A percentile compares a stretch with the other conserved stretches of the same genome.
Conservation (phyloP, 805 yeast species). For the Nakazawaea anatomiae region DNA sequence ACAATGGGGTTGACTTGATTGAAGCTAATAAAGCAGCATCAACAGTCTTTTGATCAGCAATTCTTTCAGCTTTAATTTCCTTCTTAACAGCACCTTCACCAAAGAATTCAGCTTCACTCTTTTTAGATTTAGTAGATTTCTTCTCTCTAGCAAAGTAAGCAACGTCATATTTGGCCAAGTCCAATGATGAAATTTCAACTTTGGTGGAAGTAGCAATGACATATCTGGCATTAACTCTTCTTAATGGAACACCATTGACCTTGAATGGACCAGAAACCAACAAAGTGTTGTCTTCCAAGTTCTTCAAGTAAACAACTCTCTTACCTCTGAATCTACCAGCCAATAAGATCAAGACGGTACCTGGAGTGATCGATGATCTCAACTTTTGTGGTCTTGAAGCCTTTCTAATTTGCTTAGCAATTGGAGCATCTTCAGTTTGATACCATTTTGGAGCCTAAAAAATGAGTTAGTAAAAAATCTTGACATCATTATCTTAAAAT, state of each 20-base stretch:
- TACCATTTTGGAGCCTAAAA: constrained; percentile 77
- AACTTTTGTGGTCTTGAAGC: constrained; percentile 88
- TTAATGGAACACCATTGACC: constrained; percentile 98
- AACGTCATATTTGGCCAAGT: constrained; percentile 86
- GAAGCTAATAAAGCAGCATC: constrained; percentile 89
- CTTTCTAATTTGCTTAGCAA: constrained; percentile 80
- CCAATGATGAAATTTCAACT: constrained; percentile 73
- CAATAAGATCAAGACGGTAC: constrained; percentile 93
- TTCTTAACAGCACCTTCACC: constrained; percentile 71
- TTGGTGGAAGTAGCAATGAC: constrained; percentile 98
- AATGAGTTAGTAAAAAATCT: constrained; percentile 1
- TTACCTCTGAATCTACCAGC: constrained; percentile 99
- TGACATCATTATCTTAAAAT: too few species aligned
- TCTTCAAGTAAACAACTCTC: constrained; percentile 97
- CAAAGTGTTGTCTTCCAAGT: constrained; percentile 95
- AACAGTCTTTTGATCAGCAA: constrained; percentile 93
- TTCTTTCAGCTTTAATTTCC: constrained; percentile 88
- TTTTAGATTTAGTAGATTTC: constrained; percentile 67
- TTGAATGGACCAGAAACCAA: constrained; percentile 99
- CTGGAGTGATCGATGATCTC: constrained; percentile 95
- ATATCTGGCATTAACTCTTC: constrained; percentile 98
- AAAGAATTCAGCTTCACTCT: constrained; percentile 91
- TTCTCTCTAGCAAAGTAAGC: constrained; percentile 95
- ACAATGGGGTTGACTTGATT: constrained; percentile 95
- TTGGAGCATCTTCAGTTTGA: constrained; percentile 83